Evolutionary conservation across 2,329 filamentous ascomycete genomes (phyloP).

Genomic region (Pseudocercospora pini-densiflorae): DNA sequence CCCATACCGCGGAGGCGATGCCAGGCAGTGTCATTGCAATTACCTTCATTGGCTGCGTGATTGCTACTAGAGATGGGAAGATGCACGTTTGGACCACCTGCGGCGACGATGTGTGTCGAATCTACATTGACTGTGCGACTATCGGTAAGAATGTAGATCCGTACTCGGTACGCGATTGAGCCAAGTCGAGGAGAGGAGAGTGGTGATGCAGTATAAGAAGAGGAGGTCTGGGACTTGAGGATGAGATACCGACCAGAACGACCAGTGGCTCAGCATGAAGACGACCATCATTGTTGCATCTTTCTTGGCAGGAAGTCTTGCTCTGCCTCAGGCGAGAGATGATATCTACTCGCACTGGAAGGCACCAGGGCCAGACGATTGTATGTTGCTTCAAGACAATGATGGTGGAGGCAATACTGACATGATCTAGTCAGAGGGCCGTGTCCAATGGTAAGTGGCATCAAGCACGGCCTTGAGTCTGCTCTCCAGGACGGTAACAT

Average conservation of each 20-base stretch:
- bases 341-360: slow-evolving; percentile 6
- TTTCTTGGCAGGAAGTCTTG: neutral
- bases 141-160: neutral
- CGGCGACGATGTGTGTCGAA: neutral
- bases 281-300: neutral
- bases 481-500: neutral
- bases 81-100: neutral
- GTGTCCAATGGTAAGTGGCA: slow-evolving; percentile 9
- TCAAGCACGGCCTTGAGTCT: neutral
- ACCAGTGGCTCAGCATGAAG: neutral
- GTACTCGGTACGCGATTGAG: neutral
- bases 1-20: neutral
- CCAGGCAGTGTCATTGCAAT: neutral
- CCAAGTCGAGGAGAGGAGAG: neutral
- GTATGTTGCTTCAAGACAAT: neutral
- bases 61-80: neutral
- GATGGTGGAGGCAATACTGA: neutral
- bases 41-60: neutral
- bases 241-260: neutral
- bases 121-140: neutral
- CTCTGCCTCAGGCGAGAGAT: neutral
- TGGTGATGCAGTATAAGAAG: neutral
- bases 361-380: slow-evolving; percentile 7
- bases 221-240: neutral
- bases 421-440: slow-evolving; percentile 6